Percentiles rank a stretch among this genome's conserved stretches.
Evolutionary conservation across 2,329 filamentous ascomycete genomes (phyloP).

Genomic region (Colletotrichum sp.): DNA sequence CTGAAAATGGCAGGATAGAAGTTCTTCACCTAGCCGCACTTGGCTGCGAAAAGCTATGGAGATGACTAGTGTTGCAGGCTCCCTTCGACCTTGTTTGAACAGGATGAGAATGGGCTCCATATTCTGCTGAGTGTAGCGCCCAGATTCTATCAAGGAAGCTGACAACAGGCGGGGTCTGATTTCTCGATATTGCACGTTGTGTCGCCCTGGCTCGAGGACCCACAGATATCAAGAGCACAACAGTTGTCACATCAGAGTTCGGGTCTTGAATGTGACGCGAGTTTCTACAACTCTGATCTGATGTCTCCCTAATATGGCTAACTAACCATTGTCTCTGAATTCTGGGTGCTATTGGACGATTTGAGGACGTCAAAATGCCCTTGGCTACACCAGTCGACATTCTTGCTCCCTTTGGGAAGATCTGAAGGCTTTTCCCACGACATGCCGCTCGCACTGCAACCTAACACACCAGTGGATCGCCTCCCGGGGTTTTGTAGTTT

Average conservation of each 20-base stretch:
- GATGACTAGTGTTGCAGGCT: neutral
- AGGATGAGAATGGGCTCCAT: slow-evolving; percentile 53
- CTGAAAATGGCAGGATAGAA: neutral
- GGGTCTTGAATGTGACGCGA: neutral
- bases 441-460: slow-evolving; percentile 56
- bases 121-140: neutral
- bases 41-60: neutral
- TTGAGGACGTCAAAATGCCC: neutral
- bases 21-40: neutral
- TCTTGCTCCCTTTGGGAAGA: neutral
- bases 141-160: neutral
- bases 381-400: neutral
- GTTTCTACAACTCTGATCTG: neutral
- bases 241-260: neutral
- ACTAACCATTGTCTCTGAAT: neutral
- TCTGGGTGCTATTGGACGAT: neutral
- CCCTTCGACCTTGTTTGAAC: slow-evolving; percentile 25
- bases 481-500: slow-evolving; percentile 33
- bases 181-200: neutral
- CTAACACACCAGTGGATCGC: slow-evolving; percentile 20
- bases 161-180: neutral
- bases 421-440: neutral
- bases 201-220: neutral
- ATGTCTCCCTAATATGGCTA: neutral
- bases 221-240: neutral